Percentiles rank a stretch among this genome's conserved stretches.
Conservation (phyloP, 2,329 filamentous ascomycete species). For the Beauveria asiatica region DNA sequence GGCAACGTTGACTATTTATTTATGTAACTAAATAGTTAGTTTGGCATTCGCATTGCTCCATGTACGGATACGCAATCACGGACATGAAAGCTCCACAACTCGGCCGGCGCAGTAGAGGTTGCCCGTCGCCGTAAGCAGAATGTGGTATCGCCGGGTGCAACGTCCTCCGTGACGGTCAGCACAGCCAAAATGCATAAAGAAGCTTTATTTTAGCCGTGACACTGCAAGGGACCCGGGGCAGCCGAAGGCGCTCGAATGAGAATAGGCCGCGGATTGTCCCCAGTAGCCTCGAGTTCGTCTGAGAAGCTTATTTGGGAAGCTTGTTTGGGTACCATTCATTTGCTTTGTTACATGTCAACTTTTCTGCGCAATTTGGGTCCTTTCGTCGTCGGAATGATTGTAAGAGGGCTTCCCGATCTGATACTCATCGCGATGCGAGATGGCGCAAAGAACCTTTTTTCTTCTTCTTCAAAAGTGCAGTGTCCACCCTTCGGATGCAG, state of each 20-base stretch:
- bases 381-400: not conserved
- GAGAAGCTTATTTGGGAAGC: not conserved
- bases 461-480: too few relatives aligned
- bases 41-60: not conserved
- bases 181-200: not conserved
- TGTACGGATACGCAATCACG: not conserved
- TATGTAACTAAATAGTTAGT: too few relatives aligned
- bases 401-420: not conserved
- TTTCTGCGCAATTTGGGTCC: not conserved
- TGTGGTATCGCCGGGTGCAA: not conserved
- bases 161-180: not conserved
- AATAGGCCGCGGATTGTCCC: not conserved
- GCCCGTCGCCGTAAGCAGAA: not conserved
- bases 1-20: conserved; percentile 2
- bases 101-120: not conserved
- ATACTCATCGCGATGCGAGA: not conserved
- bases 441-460: not conserved
- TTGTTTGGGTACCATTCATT: not conserved
- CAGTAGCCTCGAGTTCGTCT: not conserved
- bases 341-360: not conserved
- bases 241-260: not conserved
- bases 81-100: not conserved
- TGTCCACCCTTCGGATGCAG: not conserved
- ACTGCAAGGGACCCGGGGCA: too few relatives aligned
- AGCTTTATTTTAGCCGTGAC: not conserved